A percentile compares a stretch with the other conserved stretches of the same genome.
Evolutionary conservation across 176 grass and related monocot species (phyloP).

Genomic region (Avena atlantica): DNA sequence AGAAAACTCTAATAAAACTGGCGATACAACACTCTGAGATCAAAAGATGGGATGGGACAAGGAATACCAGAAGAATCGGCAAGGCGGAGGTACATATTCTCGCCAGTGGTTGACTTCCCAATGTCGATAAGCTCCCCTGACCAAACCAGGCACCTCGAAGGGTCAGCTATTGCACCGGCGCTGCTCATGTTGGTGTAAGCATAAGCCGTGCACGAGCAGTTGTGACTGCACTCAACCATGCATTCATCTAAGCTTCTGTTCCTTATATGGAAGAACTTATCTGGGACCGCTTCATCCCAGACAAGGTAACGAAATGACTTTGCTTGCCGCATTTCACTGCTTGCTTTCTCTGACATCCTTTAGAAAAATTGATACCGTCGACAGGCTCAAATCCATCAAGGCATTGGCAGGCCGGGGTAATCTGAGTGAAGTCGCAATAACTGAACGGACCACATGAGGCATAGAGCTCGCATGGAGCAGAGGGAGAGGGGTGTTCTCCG

Average conservation of each 20-base stretch:
- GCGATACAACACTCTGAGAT: not conserved
- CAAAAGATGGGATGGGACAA: not conserved
- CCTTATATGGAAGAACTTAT: constrained; percentile 32
- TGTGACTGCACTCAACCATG: constrained; percentile 38
- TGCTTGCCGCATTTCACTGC: constrained; percentile 28
- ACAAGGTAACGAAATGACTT: not conserved
- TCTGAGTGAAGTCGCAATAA: constrained; percentile 40
- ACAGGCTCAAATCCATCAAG: constrained; percentile 49
- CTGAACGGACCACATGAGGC: constrained; percentile 42
- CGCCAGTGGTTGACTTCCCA: constrained; percentile 20
- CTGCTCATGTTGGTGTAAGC: constrained; percentile 29
- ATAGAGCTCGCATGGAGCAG: constrained; percentile 31
- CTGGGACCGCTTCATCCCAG: constrained; percentile 49
- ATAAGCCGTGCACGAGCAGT: constrained; percentile 65
- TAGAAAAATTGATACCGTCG: not conserved
- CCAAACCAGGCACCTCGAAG: constrained; percentile 63
- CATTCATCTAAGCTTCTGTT: constrained; percentile 49
- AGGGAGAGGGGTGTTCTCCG: not conserved
- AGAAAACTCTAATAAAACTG: not conserved
- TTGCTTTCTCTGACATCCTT: constrained; percentile 47
- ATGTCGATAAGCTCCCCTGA: constrained; percentile 45
- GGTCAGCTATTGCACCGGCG: not conserved
- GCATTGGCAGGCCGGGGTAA: constrained; percentile 42
- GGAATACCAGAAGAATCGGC: constrained; percentile 43
- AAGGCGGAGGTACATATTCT: constrained; percentile 42